Percentiles rank a stretch among this genome's conserved stretches.
These are phyloP conservation scores for Thalassiosira exigua DNA, from an alignment of 352 stramenopile species.

Conservation along the genomic window DNA sequence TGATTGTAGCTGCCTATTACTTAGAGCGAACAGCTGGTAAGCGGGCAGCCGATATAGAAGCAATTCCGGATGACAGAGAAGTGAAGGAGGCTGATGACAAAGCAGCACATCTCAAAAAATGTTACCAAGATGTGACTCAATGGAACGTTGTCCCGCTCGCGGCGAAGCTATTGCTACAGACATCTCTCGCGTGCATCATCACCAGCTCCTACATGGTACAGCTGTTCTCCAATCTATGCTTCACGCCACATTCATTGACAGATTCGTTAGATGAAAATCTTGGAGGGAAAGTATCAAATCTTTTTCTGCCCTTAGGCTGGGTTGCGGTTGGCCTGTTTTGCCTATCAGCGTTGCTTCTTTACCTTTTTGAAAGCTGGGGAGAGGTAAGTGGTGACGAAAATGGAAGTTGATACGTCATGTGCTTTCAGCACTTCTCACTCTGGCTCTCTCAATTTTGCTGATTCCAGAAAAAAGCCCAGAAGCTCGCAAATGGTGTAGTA, in stretches of 20 bases:
- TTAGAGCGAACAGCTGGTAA: slow-evolving; percentile 51
- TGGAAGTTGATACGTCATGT: not conserved
- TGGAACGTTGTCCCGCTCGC: slow-evolving; percentile 52
- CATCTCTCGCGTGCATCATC: slow-evolving; percentile 48
- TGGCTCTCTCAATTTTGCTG: not conserved
- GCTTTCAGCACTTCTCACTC: not conserved
- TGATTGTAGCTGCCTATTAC: slow-evolving; percentile 71
- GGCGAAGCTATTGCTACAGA: slow-evolving; percentile 48
- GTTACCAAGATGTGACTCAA: slow-evolving; percentile 58
- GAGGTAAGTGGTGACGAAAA: slow-evolving; percentile 26
- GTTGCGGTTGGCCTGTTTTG: slow-evolving; percentile 54
- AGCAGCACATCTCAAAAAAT: slow-evolving; percentile 52
- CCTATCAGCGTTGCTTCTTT: slow-evolving; percentile 42
- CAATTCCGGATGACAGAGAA: slow-evolving; percentile 63
- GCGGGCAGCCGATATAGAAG: slow-evolving; percentile 51
- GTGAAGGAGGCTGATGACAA: slow-evolving; percentile 63
- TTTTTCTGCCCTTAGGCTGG: slow-evolving; percentile 59
- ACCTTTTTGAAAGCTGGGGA: slow-evolving; percentile 57
- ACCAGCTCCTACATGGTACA: slow-evolving; percentile 68
- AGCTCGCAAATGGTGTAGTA: slow-evolving; percentile 2
- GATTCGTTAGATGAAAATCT: slow-evolving; percentile 65
- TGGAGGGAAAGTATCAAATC: slow-evolving; percentile 53
- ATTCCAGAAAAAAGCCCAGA: slow-evolving; percentile 21
- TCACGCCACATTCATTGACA: slow-evolving; percentile 58
- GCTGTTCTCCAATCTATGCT: slow-evolving; percentile 60